A percentile compares a stretch with the other conserved stretches of the same genome.
Conservation (phyloP, 768 basidiomycete genomes). For the Pleurotus cornucopiae region DNA sequence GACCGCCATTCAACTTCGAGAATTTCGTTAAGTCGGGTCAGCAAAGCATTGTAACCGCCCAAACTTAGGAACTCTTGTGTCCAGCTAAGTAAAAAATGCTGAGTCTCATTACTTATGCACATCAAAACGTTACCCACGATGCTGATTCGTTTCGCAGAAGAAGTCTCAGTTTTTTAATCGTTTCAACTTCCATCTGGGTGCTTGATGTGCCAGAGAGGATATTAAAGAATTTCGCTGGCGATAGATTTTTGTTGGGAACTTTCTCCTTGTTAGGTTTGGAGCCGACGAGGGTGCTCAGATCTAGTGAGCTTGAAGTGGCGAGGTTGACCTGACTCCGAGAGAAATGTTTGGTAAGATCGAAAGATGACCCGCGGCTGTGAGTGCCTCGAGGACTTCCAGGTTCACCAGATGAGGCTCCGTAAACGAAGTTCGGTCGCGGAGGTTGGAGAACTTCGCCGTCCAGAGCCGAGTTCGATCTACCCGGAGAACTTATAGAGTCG, state of each 20-base stretch:
- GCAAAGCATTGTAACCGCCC: conserved; percentile 82
- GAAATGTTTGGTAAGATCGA: conserved; percentile 49
- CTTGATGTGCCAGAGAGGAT: conserved; percentile 67
- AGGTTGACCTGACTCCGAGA: conserved; percentile 52
- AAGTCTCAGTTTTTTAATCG: conserved; percentile 82
- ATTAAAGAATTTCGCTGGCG: conserved; percentile 64
- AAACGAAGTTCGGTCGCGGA: conserved; percentile 33
- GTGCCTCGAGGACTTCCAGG: conserved; percentile 34
- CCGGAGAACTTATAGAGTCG: conserved; percentile 62
- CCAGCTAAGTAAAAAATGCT: conserved; percentile 53
- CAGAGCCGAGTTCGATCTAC: conserved; percentile 32
- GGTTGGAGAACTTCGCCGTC: conserved; percentile 36
- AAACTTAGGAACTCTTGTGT: conserved; percentile 78
- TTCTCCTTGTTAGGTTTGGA: conserved; percentile 48
- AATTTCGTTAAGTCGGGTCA: conserved; percentile 85
- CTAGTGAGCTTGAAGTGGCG: conserved; percentile 34
- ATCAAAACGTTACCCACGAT: conserved; percentile 37
- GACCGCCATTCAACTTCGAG: conserved; percentile 97
- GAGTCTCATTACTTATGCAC: neutral
- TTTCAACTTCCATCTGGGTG: conserved; percentile 76
- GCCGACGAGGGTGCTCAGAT: conserved; percentile 36
- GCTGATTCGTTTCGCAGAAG: conserved; percentile 91
- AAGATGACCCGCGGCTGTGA: conserved; percentile 59
- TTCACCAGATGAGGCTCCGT: conserved; percentile 22
- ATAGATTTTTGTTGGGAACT: conserved; percentile 43